Conservation (phyloP, 2,329 filamentous ascomycete genomes). For the Albifimbria verrucaria region DNA sequence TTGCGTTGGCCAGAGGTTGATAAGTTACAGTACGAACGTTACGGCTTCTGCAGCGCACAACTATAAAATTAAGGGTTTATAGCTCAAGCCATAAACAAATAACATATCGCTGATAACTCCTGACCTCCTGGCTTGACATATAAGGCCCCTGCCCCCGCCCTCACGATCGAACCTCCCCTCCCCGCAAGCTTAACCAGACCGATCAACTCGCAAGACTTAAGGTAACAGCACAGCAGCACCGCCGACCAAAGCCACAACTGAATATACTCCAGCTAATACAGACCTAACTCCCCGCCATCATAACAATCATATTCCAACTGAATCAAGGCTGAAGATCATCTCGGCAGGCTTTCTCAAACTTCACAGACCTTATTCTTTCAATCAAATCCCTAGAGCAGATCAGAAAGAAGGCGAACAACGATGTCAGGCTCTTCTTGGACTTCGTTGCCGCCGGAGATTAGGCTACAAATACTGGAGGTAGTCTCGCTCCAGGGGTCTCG, state of each 20-base stretch:
- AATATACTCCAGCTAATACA: background rate
- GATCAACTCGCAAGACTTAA: background rate
- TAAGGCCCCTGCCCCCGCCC: constrained; percentile 1
- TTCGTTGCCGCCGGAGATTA: constrained; percentile 5
- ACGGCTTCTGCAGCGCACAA: too few species aligned
- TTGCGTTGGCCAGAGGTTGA: too few species aligned
- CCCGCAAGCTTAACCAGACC: background rate
- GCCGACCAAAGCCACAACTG: constrained; percentile 2
- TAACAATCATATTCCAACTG: background rate
- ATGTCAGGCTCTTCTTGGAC: constrained; percentile 6
- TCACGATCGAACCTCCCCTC: background rate
- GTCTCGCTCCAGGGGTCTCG: constrained; percentile 3
- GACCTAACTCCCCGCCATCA: background rate
- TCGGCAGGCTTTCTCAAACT: background rate
- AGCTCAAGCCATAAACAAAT: constrained; percentile 1
- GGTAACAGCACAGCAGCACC: background rate
- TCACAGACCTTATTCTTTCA: background rate
- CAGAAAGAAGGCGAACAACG: constrained; percentile 5
- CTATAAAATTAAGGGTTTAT: too few species aligned
- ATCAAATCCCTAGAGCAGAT: constrained; percentile 3
- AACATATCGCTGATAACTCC: constrained; percentile 1
- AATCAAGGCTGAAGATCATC: background rate
- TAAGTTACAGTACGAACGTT: too few species aligned
- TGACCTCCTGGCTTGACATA: constrained; percentile 2
- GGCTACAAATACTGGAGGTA: constrained; percentile 5